Evolutionary conservation across 179 eudicot species (phyloP).

Genomic region (Beta corolliflora): DNA sequence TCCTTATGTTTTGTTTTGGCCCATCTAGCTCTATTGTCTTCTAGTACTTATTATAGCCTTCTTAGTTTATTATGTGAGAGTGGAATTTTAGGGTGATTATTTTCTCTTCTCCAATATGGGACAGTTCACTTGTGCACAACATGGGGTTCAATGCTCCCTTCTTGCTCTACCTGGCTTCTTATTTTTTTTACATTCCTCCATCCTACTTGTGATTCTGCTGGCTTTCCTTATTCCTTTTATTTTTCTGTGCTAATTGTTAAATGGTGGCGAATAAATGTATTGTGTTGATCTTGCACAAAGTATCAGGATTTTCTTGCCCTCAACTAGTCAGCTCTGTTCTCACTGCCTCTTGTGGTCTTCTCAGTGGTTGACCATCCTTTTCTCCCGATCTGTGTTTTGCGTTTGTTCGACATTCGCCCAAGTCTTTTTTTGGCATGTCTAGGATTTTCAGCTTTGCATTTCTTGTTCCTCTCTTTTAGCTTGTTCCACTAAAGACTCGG

Average conservation of each 20-base stretch:
- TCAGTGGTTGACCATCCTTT: neutral
- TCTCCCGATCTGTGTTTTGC: neutral
- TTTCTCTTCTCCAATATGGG: too few species aligned
- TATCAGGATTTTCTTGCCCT: neutral
- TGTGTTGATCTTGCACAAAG: neutral
- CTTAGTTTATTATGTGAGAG: neutral
- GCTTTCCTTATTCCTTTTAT: neutral
- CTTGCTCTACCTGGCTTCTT: neutral
- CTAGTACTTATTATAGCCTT: neutral
- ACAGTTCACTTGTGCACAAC: neutral
- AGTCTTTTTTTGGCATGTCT: neutral
- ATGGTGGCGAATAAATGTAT: neutral
- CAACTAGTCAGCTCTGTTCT: neutral
- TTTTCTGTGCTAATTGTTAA: neutral
- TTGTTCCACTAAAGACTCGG: neutral
- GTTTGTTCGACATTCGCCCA: neutral
- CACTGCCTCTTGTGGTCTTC: neutral
- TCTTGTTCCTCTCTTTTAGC: neutral
- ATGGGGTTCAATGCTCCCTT: neutral
- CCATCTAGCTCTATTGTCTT: neutral
- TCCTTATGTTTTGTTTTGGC: neutral
- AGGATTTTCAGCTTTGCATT: neutral
- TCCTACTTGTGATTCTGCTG: neutral
- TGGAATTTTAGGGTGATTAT: too few species aligned
- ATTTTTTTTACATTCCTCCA: neutral